Percentiles rank a stretch among this genome's conserved stretches.
Evolutionary conservation across 75 land plant genomes (phyloP).

Genomic region (Picea glauca): DNA sequence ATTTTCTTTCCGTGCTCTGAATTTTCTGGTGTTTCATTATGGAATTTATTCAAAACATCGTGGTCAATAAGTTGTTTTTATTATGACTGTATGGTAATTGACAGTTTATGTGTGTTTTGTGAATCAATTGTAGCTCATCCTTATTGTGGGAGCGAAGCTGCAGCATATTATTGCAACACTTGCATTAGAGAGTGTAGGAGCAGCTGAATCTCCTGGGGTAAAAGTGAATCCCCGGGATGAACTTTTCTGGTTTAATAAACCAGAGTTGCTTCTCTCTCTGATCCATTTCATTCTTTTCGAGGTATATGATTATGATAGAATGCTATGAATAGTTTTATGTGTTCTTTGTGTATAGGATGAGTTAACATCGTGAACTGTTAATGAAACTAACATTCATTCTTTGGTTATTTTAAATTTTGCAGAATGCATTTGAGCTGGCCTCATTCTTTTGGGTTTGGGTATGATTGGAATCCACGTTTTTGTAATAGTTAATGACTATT

Average conservation of each 20-base stretch:
- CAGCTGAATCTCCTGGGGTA: constrained; percentile 30
- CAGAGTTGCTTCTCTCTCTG: constrained; percentile 66
- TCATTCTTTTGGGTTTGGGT: constrained; percentile 97
- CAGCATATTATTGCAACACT: constrained; percentile 88
- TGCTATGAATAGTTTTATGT: background rate
- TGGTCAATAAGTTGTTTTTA: background rate
- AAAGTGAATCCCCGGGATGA: constrained; percentile 68
- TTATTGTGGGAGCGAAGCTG: constrained; percentile 79
- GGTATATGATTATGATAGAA: constrained; percentile 26
- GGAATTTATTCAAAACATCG: background rate
- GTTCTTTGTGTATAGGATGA: background rate
- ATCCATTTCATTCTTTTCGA: constrained; percentile 93
- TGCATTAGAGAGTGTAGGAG: constrained; percentile 69
- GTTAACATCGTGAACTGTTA: background rate
- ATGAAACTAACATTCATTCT: background rate
- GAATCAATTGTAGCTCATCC: constrained; percentile 53
- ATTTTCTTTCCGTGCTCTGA: background rate
- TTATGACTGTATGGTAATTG: background rate
- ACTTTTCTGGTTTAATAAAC: constrained; percentile 93
- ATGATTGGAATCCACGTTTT: constrained; percentile 11
- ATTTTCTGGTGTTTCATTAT: background rate
- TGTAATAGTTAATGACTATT: background rate
- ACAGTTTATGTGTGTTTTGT: background rate
- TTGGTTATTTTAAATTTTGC: constrained; percentile 28
- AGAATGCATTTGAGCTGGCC: constrained; percentile 98